phyloP scores from a whole-genome alignment of 257 asterid genomes.

The Petunia axillaris region DNA sequence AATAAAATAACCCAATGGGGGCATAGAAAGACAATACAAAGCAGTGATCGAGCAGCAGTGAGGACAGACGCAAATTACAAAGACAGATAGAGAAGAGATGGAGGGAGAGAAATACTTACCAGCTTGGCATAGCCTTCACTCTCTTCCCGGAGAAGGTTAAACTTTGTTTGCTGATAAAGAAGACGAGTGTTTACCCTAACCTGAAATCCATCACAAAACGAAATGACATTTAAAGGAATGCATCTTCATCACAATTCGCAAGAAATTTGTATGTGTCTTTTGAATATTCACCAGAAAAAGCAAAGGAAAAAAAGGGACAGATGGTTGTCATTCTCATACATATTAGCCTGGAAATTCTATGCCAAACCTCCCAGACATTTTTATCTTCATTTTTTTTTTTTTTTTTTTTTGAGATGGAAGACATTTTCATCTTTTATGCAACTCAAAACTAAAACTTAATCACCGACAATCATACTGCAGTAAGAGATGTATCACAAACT shows the following conservation, averaged over 20 bases:
- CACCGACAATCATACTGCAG: not conserved
- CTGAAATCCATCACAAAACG: conserved; percentile 48
- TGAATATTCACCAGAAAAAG: not conserved
- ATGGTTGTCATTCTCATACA: not conserved
- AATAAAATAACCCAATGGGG: conserved; percentile 9
- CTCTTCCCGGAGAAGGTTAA: conserved; percentile 97
- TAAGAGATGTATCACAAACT: not conserved
- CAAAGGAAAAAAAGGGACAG: conserved; percentile 13
- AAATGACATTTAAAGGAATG: not conserved
- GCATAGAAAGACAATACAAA: conserved; percentile 18
- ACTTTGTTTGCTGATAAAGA: conserved; percentile 98
- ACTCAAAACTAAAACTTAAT: not conserved
- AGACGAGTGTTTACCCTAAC: conserved; percentile 99
- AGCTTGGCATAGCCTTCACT: conserved; percentile 99
- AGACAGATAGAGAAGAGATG: not conserved
- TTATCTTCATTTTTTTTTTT: not conserved
- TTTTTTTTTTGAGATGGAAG: no score
- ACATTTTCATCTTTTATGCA: not conserved
- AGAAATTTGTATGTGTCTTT: not conserved
- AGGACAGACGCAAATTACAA: not conserved
- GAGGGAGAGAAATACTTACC: conserved; percentile 47
- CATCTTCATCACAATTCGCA: conserved; percentile 10
- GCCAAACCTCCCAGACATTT: not conserved
- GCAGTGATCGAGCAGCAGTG: not conserved
- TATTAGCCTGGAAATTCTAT: not conserved